A percentile compares a stretch with the other conserved stretches of the same genome.
Conservation (phyloP, 2,329 filamentous ascomycete species). For the Scedosporium apiospermum region DNA sequence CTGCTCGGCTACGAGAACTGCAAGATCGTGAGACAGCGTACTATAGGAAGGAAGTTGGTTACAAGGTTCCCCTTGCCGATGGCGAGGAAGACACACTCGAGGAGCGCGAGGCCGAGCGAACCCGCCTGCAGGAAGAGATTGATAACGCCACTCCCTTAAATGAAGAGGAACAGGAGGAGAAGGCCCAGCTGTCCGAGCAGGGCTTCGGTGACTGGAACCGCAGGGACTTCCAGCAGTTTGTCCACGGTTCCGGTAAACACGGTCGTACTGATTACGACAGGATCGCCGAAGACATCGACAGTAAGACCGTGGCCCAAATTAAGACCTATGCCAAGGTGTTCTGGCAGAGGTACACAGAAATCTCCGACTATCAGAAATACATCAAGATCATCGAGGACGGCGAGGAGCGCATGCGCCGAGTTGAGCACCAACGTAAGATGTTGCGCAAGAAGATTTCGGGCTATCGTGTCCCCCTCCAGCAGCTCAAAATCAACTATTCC, state of each 20-base stretch:
- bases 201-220: conserved; percentile 95
- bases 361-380: conserved; percentile 81
- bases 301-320: conserved; percentile 77
- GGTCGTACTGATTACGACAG: conserved; percentile 76
- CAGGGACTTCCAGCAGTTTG: conserved; percentile 94
- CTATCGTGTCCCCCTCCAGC: conserved; percentile 94
- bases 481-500: conserved; percentile 97
- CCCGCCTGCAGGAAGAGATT: conserved; percentile 82
- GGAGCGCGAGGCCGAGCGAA: conserved; percentile 78
- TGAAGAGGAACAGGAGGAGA: conserved; percentile 82
- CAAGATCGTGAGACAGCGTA: conserved; percentile 95
- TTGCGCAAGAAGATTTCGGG: conserved; percentile 90
- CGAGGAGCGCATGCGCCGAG: conserved; percentile 80
- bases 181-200: conserved; percentile 68
- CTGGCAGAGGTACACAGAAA: conserved; percentile 90
- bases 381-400: conserved; percentile 85
- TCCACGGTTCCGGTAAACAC: conserved; percentile 90
- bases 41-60: conserved; percentile 92
- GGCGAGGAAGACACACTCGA: conserved; percentile 80
- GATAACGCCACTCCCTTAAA: conserved; percentile 83
- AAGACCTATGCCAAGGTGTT: conserved; percentile 90
- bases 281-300: conserved; percentile 85
- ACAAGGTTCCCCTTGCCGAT: conserved; percentile 85
- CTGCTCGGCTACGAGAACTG: conserved; percentile 69
- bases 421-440: conserved; percentile 87